Evolutionary conservation across 805 yeast genomes (phyloP).

Genomic region (Ogataea paraovalis): DNA sequence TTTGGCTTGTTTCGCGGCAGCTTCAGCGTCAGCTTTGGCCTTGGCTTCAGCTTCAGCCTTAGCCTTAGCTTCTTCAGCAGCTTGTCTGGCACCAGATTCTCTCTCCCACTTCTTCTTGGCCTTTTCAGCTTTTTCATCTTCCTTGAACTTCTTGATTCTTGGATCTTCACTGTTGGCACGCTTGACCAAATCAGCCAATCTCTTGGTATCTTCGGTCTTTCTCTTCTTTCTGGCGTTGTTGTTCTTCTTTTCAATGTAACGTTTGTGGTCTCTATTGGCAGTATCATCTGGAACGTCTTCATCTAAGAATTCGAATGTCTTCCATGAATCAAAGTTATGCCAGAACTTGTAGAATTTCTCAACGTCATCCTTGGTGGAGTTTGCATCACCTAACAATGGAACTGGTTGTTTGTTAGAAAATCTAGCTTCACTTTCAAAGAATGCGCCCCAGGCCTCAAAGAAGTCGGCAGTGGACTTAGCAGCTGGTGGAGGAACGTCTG

Average conservation of each 20-base stretch:
- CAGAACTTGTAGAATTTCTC: slow-evolving; percentile 88
- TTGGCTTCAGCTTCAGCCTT: slow-evolving; percentile 86
- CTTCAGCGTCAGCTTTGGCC: slow-evolving; percentile 73
- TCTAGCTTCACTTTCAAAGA: slow-evolving; percentile 85
- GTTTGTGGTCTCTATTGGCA: slow-evolving; percentile 98
- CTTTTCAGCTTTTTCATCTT: slow-evolving; percentile 90
- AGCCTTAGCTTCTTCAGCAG: slow-evolving; percentile 86
- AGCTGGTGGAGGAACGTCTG: slow-evolving; percentile 78
- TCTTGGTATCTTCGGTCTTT: slow-evolving; percentile 95
- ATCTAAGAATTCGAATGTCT: slow-evolving; percentile 94
- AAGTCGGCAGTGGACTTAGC: slow-evolving; percentile 61
- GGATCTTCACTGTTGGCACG: slow-evolving; percentile 91
- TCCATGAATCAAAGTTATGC: slow-evolving; percentile 96
- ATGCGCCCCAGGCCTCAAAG: slow-evolving; percentile 89
- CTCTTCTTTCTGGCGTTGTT: slow-evolving; percentile 93
- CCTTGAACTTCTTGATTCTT: slow-evolving; percentile 89
- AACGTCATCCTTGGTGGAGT: slow-evolving; percentile 72
- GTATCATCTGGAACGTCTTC: slow-evolving; percentile 99
- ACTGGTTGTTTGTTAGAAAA: slow-evolving; percentile 91
- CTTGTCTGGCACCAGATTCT: slow-evolving; percentile 96
- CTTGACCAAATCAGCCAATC: slow-evolving; percentile 80
- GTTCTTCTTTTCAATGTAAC: slow-evolving; percentile 96
- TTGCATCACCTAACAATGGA: slow-evolving; percentile 69
- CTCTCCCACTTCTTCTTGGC: slow-evolving; percentile 95
- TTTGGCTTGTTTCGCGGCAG: slow-evolving; percentile 57